phyloP scores from a whole-genome alignment of 2,329 filamentous ascomycete species.

The Ustulina deusta region DNA sequence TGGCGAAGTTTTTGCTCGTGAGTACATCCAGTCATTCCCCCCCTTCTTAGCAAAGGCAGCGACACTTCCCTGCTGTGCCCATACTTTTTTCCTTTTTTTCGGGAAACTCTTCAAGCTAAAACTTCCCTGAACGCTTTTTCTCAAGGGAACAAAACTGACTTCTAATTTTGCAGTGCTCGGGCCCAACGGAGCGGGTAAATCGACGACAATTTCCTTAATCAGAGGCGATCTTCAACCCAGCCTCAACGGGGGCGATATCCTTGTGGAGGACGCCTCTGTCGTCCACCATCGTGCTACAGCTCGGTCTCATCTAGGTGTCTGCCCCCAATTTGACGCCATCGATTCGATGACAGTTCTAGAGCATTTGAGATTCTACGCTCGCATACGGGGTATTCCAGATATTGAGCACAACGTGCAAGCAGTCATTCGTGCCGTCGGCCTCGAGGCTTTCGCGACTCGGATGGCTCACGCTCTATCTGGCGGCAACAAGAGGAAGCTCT shows the following conservation, averaged over 20 bases:
- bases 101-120: too few relatives aligned
- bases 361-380: constrained; percentile 88
- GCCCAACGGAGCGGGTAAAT: constrained; percentile 92
- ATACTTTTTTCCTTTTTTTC: not conserved
- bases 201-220: constrained; percentile 88
- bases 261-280: constrained; percentile 83
- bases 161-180: constrained; percentile 70
- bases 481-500: constrained; percentile 94
- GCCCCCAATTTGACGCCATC: constrained; percentile 88
- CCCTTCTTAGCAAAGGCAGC: not conserved
- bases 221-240: constrained; percentile 86
- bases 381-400: constrained; percentile 80
- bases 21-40: constrained; percentile 4
- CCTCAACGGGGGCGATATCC: constrained; percentile 77
- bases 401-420: constrained; percentile 81
- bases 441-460: constrained; percentile 75
- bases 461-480: constrained; percentile 86
- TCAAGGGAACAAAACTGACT: constrained; percentile 8
- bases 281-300: constrained; percentile 78
- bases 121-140: not conserved
- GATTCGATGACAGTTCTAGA: constrained; percentile 91
- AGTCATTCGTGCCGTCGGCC: constrained; percentile 83
- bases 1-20: constrained; percentile 82
- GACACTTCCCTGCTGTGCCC: not conserved
- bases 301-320: constrained; percentile 85